Conservation (phyloP, 2,329 filamentous ascomycete species). For the Diaporthe sp. region DNA sequence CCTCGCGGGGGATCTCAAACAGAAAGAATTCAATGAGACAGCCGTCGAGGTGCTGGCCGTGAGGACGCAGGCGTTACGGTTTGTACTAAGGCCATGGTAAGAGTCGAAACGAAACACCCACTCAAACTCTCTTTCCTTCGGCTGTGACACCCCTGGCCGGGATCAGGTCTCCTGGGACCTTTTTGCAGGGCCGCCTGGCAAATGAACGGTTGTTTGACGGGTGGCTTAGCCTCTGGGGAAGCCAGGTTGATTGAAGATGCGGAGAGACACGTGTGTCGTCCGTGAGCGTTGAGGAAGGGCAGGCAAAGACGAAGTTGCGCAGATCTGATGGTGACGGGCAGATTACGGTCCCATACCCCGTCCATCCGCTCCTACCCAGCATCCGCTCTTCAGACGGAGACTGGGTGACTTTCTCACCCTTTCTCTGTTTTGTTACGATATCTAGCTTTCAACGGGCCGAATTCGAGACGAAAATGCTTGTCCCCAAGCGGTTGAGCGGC, state of each 20-base stretch:
- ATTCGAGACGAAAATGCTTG: constrained; percentile 14
- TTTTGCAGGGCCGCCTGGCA: not conserved
- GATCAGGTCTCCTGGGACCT: constrained; percentile 9
- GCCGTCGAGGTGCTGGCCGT: not conserved
- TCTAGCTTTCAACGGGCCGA: constrained; percentile 3
- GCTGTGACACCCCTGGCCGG: constrained; percentile 18
- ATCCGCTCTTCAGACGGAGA: not conserved
- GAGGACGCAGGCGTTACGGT: constrained; percentile 24
- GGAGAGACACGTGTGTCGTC: constrained; percentile 3
- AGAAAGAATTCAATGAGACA: constrained; percentile 4
- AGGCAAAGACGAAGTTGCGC: constrained; percentile 1
- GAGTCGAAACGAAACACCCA: constrained; percentile 33
- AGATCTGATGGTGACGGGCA: not conserved
- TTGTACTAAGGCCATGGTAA: constrained; percentile 10
- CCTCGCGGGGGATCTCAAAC: constrained; percentile 16
- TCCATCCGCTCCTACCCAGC: not conserved
- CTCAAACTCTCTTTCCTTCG: constrained; percentile 24
- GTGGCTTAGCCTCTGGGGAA: constrained; percentile 16
- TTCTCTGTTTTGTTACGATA: not conserved
- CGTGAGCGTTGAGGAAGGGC: not conserved
- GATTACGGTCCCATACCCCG: not conserved
- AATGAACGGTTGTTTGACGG: constrained; percentile 24
- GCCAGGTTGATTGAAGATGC: not conserved
- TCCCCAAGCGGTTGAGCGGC: constrained; percentile 5
- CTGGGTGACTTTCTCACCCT: not conserved